Base-by-base conservation (phyloP, 2,329 filamentous ascomycete genomes). In the Coniochaeta sp. region DNA sequence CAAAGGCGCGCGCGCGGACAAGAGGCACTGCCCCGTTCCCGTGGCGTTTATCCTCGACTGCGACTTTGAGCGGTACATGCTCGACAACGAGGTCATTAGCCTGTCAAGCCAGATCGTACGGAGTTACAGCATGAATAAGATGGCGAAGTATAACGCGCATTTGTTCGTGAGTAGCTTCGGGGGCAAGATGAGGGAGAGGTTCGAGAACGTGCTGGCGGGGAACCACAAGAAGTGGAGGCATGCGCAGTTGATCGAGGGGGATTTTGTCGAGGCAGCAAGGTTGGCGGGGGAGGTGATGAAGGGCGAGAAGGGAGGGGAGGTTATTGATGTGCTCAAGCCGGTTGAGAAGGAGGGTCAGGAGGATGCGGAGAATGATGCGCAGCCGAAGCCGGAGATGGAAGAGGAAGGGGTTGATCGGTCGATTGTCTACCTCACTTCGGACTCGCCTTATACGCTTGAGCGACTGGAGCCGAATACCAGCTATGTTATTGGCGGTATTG, bases 401-500 rank as follows among this genome's bases (percentile, higher is more conserved):
- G 49, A 59, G n/a, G 55, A 65, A 14, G 61, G 66, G 52, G 63
- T 69, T 65, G 74, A 62, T 45, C 64, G 65, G 42, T 71, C 68
- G 1, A 76, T 96, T 6, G 81, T 99, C 52, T 99, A 99, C 65
- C 81, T 99, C 4, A 89, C 89, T 7, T 91, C 91, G 14, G 94
- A 99, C 67, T 95, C 90, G n/a, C 84, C 87, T 0, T 78, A 95
- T 58, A 92, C 87, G 0, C 77, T 99, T 27, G 85, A 86, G 6
- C 81, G 87, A 40, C 79, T 99, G 40, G 90, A 91, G 65, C 89
- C 91, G 0, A 86, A 94, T 69, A 91, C 86, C 55, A 92, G 84
- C 53, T 99, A 99, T 67, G 86, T 99, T 56, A 87, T 99, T 52
- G 94, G 94, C 31, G 94, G 92, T 0, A 76, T 99, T 31, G 94